Evolutionary conservation across 306 rosid genomes (phyloP), one percentile per base, ranked within the genome.

Genomic region (Dryas drummondii): DNA sequence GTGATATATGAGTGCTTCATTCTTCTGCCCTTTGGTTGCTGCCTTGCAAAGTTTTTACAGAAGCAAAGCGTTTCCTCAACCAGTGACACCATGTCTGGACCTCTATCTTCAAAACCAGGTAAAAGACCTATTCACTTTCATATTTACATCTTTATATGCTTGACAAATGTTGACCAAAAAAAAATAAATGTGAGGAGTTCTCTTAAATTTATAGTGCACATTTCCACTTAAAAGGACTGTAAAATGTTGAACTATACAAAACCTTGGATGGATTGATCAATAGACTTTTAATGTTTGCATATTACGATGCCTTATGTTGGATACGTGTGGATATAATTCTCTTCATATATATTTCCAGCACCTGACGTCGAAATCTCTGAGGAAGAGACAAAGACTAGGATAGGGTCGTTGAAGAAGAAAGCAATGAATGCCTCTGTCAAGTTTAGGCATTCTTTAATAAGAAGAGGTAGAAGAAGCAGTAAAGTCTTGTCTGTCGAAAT

Each of bases 401-500:
- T 74, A 59, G 90, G 86, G 3, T 84, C 88, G 57, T 82, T 91
- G 53, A 90, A 84, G 83, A 60, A 89, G 82, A 92, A 79, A 73
- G 96, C 96, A 51, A 70, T 79, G 56, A 83, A 57, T 84, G 90
- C 93, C 75, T 90, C 97, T 53, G 82, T 68, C 84, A 87, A 80
- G 83, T 75, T 89, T 45, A 88, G 93, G 78, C 77, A 85, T 67
- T 87, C 96, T 5, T 66, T 90, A 76, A 5, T 82, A 9, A 87
- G 73, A 82, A 94, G 77, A 84, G 87, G 90, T 67, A 88, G 88
- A 83, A 84, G 91, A 72, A 91, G 93, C 72, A 88, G 97, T 79
- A 92, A 85, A 76, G 97, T 92, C 69, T 71, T 84, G 83, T 92
- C 96, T 0, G 72, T 89, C 44, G 93, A 87, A 59, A 92, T 94